Conservation (phyloP, 164 flowering plant genomes). For the Taxillus chinensis region DNA sequence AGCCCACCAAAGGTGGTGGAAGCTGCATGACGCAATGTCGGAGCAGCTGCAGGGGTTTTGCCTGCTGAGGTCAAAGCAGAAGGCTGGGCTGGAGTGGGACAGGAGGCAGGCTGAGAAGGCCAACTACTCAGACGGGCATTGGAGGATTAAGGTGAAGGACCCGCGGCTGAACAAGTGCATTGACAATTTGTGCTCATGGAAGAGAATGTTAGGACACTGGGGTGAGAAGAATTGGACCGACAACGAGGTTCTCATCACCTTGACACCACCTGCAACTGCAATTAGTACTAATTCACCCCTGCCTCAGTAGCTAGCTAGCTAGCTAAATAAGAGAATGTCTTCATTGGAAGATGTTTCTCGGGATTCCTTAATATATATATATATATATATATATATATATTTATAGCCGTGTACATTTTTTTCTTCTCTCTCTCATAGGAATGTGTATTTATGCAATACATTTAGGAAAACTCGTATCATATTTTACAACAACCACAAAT, state of each 20-base stretch:
- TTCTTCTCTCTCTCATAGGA: no score
- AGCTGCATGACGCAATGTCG: slow-evolving; percentile 53
- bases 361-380: no score
- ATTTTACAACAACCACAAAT: no score
- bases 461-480: no score
- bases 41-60: slow-evolving; percentile 37
- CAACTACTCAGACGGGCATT: slow-evolving; percentile 45
- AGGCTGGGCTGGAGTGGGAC: slow-evolving; percentile 45
- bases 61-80: slow-evolving; percentile 32
- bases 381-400: no score
- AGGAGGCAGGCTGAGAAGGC: slow-evolving; percentile 37
- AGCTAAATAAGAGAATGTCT: no score
- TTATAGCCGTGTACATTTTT: no score
- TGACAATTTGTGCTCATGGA: slow-evolving; percentile 46
- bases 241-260: slow-evolving; percentile 16
- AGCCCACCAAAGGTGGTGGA: slow-evolving; percentile 63
- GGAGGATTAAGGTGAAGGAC: slow-evolving; percentile 36
- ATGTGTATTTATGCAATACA: no score
- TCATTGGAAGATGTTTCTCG: no score
- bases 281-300: slow-evolving; percentile 18
- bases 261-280: slow-evolving; percentile 23
- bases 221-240: slow-evolving; percentile 58
- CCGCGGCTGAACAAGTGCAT: slow-evolving; percentile 33
- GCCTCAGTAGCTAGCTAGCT: no score
- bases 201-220: slow-evolving; percentile 47